Conservation (phyloP, 345 rosid species). For the Rhodamnia rubescens region DNA sequence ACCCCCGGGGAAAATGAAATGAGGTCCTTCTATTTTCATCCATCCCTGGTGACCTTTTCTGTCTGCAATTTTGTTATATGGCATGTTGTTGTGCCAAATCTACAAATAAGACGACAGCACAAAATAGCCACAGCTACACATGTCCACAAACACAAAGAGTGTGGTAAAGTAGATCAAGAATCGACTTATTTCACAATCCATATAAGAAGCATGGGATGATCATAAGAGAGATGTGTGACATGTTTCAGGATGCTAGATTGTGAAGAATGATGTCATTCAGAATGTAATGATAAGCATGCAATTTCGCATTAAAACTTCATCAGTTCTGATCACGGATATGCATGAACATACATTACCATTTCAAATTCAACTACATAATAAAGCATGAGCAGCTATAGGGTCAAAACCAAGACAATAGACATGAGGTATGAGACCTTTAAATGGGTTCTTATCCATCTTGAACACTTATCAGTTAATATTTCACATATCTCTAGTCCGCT, state of each 20-base stretch:
- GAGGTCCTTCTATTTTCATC: conserved; percentile 83
- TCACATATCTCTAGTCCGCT: neutral
- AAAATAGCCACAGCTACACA: neutral
- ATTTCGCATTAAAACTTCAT: neutral
- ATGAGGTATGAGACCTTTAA: neutral
- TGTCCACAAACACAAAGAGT: neutral
- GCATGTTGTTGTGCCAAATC: conserved; percentile 99
- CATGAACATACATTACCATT: neutral
- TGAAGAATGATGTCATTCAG: neutral
- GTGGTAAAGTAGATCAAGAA: neutral
- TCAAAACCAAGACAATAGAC: neutral
- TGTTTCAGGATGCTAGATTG: neutral
- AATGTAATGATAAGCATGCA: neutral
- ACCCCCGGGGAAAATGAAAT: conserved; percentile 93
- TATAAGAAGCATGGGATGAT: neutral
- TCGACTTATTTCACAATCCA: neutral
- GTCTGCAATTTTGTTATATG: conserved; percentile 88
- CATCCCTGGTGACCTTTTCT: conserved; percentile 99
- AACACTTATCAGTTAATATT: neutral
- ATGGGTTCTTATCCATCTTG: neutral
- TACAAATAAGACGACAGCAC: conserved; percentile 6
- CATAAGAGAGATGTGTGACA: neutral
- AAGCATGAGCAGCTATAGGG: neutral
- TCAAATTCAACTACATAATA: neutral
- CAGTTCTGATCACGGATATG: neutral